Percentiles rank a stretch among this genome's conserved stretches.
phyloP scores from a whole-genome alignment of 2,329 filamentous ascomycete species.

The Diaporthe vexans region DNA sequence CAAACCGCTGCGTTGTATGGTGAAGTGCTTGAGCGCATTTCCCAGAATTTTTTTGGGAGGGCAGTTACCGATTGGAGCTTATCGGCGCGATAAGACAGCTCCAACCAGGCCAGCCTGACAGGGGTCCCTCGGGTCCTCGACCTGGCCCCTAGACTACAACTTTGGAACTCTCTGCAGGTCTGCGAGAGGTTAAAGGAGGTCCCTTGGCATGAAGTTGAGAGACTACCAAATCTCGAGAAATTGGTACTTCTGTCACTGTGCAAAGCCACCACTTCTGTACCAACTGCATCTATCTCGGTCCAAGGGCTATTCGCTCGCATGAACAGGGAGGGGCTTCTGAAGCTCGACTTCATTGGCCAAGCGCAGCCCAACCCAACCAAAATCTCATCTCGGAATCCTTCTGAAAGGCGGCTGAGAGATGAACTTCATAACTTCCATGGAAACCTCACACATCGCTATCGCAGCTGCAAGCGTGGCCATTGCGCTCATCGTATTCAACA shows the following conservation, averaged over 20 bases:
- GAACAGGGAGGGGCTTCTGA: neutral
- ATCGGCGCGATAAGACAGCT: constrained; percentile 8
- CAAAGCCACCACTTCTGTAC: neutral
- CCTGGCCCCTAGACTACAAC: neutral
- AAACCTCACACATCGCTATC: constrained; percentile 44
- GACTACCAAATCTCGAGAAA: neutral
- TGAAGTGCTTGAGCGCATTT: neutral
- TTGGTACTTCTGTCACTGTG: neutral
- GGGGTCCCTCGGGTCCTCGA: neutral
- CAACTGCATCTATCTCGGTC: neutral
- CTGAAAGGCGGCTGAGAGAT: constrained; percentile 39
- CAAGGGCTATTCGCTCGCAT: neutral
- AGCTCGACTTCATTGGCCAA: neutral
- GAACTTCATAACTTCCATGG: constrained; percentile 43
- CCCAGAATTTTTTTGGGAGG: constrained; percentile 35
- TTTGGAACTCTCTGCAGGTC: neutral
- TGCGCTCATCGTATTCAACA: constrained; percentile 58
- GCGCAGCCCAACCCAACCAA: constrained; percentile 23
- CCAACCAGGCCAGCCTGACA: neutral
- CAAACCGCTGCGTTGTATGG: constrained; percentile 1
- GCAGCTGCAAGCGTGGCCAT: constrained; percentile 51
- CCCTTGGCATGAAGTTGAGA: neutral
- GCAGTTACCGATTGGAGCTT: constrained; percentile 6
- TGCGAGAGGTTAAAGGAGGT: neutral
- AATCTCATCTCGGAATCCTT: neutral